A percentile compares a stretch with the other conserved stretches of the same genome.
These are phyloP conservation scores for Globisporangium iwayamae DNA, from an alignment of 352 stramenopile genomes.

Conservation along the genomic window DNA sequence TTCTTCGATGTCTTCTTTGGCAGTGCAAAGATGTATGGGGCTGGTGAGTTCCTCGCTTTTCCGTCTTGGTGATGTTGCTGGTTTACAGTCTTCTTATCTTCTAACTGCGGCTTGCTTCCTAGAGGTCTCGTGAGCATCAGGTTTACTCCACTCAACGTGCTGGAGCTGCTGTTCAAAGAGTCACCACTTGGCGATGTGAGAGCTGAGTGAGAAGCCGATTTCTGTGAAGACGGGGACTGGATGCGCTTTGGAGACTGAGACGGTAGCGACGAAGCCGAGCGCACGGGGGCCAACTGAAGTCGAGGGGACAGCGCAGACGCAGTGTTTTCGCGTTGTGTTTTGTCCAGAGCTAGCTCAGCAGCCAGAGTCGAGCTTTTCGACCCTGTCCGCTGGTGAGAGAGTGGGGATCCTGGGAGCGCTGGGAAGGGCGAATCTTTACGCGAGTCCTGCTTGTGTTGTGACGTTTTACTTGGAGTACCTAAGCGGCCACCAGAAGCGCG, in stretches of 20 bases:
- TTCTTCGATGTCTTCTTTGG: constrained; percentile 30
- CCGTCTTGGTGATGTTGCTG: background rate
- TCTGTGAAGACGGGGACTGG: background rate
- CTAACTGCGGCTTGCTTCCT: constrained; percentile 15
- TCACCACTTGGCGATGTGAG: background rate
- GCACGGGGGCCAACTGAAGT: constrained; percentile 7
- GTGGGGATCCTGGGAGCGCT: background rate
- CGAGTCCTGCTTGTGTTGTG: background rate
- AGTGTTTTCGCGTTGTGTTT: background rate
- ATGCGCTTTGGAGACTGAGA: background rate
- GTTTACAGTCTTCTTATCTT: background rate
- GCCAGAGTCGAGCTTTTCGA: background rate
- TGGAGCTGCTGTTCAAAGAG: background rate
- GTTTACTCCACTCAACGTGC: constrained; percentile 24
- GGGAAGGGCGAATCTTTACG: background rate
- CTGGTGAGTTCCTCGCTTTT: background rate
- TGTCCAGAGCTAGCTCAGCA: background rate
- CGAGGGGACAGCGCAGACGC: background rate
- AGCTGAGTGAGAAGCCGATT: background rate
- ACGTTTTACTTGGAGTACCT: background rate
- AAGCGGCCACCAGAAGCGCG: background rate
- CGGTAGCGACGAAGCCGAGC: constrained; percentile 9
- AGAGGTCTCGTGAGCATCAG: constrained; percentile 32
- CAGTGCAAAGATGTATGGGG: constrained; percentile 46
- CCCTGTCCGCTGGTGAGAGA: background rate